phyloP scores from a whole-genome alignment of 108 stramenopile species.

The Seminavis robusta region DNA sequence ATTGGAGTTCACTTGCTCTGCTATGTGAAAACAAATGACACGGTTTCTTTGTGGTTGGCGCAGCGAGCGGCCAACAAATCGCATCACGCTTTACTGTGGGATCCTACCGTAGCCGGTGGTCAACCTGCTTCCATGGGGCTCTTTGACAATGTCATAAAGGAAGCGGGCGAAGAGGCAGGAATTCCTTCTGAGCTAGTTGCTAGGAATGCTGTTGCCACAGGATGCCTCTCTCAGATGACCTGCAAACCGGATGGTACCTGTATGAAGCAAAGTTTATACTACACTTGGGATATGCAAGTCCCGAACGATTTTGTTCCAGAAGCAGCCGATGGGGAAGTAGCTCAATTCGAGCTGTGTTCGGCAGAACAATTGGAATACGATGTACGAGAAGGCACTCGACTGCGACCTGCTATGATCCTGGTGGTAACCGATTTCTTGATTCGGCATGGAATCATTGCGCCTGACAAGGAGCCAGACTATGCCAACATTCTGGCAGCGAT shows the following conservation, averaged over 20 bases:
- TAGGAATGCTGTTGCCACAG: neutral
- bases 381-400: slow-evolving; percentile 18
- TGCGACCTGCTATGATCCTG: slow-evolving; percentile 34
- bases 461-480: slow-evolving; percentile 12
- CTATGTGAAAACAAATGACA: slow-evolving; percentile 20
- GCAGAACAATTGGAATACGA: slow-evolving; percentile 28
- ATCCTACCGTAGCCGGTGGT: slow-evolving; percentile 41
- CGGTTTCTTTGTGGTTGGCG: slow-evolving; percentile 28
- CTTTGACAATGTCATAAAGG: slow-evolving; percentile 33
- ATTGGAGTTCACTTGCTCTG: slow-evolving; percentile 38
- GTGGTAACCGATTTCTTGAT: slow-evolving; percentile 30
- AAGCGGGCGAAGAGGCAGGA: slow-evolving; percentile 38
- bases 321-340: slow-evolving; percentile 33
- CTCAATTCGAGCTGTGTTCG: slow-evolving; percentile 29
- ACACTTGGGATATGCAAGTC: slow-evolving; percentile 36
- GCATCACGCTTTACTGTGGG: slow-evolving; percentile 35
- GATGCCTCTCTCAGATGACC: slow-evolving; percentile 27
- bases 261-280: slow-evolving; percentile 35
- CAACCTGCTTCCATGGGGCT: slow-evolving; percentile 27
- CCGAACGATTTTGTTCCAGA: slow-evolving; percentile 15
- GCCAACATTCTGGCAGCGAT: slow-evolving; percentile 17
- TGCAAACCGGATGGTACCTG: slow-evolving; percentile 31
- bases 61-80: slow-evolving; percentile 36
- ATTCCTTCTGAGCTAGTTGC: slow-evolving; percentile 19
- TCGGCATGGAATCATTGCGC: slow-evolving; percentile 20